phyloP scores from a whole-genome alignment of 2,329 filamentous ascomycete genomes.

The Hymenoscyphus salicellus region DNA sequence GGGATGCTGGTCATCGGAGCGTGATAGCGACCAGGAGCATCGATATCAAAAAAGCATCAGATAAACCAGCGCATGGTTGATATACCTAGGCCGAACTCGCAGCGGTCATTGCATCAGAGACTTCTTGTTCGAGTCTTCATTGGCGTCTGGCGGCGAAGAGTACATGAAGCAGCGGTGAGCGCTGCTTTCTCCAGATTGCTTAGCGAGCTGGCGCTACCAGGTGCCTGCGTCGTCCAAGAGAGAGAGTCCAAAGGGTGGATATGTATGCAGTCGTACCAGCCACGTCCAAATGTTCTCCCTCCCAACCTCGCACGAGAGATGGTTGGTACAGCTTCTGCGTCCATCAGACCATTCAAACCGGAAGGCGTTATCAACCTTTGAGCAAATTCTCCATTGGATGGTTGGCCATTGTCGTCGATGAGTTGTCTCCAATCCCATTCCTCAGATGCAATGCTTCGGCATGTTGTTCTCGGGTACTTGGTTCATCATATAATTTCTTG shows the following conservation, averaged over 20 bases:
- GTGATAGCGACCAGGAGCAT: neutral
- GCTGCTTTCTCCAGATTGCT: conserved; percentile 10
- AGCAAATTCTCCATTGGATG: conserved; percentile 11
- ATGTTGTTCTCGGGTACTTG: conserved; percentile 2
- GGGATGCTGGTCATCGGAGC: neutral
- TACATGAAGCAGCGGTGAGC: conserved; percentile 25
- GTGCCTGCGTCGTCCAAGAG: neutral
- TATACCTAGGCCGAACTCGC: conserved; percentile 21
- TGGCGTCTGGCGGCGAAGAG: conserved; percentile 16
- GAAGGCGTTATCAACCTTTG: conserved; percentile 15
- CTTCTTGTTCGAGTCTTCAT: conserved; percentile 12
- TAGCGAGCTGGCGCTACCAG: conserved; percentile 7
- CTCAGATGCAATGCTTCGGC: conserved; percentile 7
- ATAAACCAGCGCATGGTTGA: neutral
- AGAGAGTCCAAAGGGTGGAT: neutral
- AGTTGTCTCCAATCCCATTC: conserved; percentile 13
- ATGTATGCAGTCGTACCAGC: neutral
- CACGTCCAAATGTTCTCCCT: neutral
- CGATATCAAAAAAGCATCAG: neutral
- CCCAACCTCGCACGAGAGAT: conserved; percentile 4
- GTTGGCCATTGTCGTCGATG: conserved; percentile 8
- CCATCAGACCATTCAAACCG: conserved; percentile 15
- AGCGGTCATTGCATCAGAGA: conserved; percentile 15
- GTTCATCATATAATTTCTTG: conserved; percentile 16
- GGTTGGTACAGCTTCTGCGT: conserved; percentile 1